Base-by-base conservation (phyloP, 2,329 filamentous ascomycete species). In the Fusarium caatingaense region DNA sequence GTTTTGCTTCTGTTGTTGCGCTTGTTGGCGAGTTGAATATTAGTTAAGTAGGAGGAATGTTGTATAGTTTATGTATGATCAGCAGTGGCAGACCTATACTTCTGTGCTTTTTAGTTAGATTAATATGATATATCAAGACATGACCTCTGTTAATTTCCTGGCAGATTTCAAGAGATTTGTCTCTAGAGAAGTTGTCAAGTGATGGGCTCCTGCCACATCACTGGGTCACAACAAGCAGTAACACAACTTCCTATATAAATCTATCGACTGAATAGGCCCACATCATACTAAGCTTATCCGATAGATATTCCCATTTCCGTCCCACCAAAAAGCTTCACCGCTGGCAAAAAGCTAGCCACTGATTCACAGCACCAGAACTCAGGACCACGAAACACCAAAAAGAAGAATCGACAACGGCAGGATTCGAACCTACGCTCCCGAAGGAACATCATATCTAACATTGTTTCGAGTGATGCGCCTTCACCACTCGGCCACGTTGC, bases 1-100 rank as follows among this genome's bases (percentile, higher is more conserved):
- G 68, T 1, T 71, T 71, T 34, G 68, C 68, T 23, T 71, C 68
- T 23, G 56, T 71, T 15, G 68, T 71, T 12, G 68, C 68, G 10
- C 64, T 71, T 21, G 68, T 71, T 11, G 68, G 68, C 5, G 68
- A 71, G 20, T 48, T 65, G 6, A 69, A 71, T 10, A 55, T 69
- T 10, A 51, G 56, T 20, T 66, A 34, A 47, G 5, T 11, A 12
- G 27, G 27, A 12, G 27, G 27, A 12, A 28, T 28, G 27, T 1
- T 28, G 5, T 28, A 28, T 2, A 28, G 27, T 28, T 27, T 28
- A 6, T 28, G 10, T 28, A 28, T 28, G 11, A 28, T 28, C 27
- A 28, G 2, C 10, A 28, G 27, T 28, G 27, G 11, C 27, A 28
- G 27, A 6, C 27, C 10, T 28, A 12, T 10, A 28, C 27, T 28